Base-by-base conservation (phyloP, 805 yeast species). In the Suhomyces xylopsoci region DNA sequence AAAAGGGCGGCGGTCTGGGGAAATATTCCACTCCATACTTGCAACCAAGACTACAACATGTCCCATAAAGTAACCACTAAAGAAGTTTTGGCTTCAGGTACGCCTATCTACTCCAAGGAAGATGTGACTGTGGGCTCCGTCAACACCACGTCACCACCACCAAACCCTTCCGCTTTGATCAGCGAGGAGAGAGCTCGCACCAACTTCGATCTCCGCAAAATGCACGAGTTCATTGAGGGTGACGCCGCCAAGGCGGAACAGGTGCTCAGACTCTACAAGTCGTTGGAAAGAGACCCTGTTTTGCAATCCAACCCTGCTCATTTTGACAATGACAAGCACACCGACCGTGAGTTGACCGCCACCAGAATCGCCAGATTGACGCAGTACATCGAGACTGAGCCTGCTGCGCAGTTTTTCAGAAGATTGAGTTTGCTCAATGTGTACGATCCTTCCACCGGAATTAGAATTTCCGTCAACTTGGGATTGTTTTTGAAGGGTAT, bases 391-490 rank as follows among this genome's bases (percentile, higher is more conserved):
- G 93, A 81, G 73, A 71, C 48, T 57, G 75, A 68, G 46, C 56
- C 69, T 30, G 69, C 70, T 48, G 74, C 76, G 24, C 70, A 67
- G 40, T 85, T 85, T 65, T 81, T 81, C 65, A 78, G 81, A 59
- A 74, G 92, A 62, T 71, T 86, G 55, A 78, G 83, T 30, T 58
- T 85, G 52, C 68, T 85, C 28, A 83, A 84, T 15, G 74, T 85
- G 44, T 78, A 85, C 56, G 97, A 93, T 68, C 96, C 96, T 15
- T 85, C 85, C 59, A 73, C 88, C 45, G 82, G 84, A 49, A 91
- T 97, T 30, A 81, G 98, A 62, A 70, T 89, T 48, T 97, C 96
- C 42, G 91, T 92, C 51, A 96, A 92, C 74, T 77, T 87, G 58
- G 97, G 97, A 4, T 78, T 92, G 53, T 93, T 93, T 66, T 78